Percentiles rank a stretch among this genome's conserved stretches.
Evolutionary conservation across 2,329 filamentous ascomycete genomes (phyloP).

Genomic region (Neofusicoccum kwambonambiense): DNA sequence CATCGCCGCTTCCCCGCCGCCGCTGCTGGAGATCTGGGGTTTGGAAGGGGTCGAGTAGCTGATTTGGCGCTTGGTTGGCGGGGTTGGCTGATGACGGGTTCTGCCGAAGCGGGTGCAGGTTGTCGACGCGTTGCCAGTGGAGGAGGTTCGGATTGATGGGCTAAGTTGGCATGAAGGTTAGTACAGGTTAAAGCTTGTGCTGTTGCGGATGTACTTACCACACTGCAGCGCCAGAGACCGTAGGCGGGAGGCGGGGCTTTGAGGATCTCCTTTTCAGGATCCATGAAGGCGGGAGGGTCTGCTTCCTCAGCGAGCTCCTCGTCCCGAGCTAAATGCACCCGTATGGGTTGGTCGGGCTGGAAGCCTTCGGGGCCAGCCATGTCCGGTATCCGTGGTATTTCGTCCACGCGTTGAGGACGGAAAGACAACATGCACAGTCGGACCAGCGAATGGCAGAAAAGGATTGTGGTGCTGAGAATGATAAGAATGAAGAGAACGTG

Average conservation of each 20-base stretch:
- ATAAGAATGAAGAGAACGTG: constrained; percentile 78
- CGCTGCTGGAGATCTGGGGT: background rate
- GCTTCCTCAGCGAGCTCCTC: constrained; percentile 54
- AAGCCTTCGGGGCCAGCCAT: constrained; percentile 62
- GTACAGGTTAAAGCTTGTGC: background rate
- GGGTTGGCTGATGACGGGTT: background rate
- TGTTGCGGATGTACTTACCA: constrained; percentile 36
- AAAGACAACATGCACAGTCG: constrained; percentile 68
- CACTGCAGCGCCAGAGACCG: constrained; percentile 78
- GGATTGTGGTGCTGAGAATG: constrained; percentile 69
- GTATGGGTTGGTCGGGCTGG: constrained; percentile 71
- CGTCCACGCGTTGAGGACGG: constrained; percentile 33
- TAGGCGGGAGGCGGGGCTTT: constrained; percentile 73
- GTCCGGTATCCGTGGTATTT: constrained; percentile 36
- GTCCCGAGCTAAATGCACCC: constrained; percentile 70
- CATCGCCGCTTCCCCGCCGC: background rate
- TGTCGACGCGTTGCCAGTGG: constrained; percentile 68
- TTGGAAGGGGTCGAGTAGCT: constrained; percentile 25
- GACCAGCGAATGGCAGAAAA: constrained; percentile 78
- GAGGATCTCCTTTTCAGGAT: constrained; percentile 40
- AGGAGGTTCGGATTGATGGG: constrained; percentile 77
- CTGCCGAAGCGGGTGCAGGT: constrained; percentile 13
- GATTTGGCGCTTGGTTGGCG: background rate
- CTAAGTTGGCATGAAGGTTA: constrained; percentile 9
- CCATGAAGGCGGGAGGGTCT: too few relatives aligned